phyloP scores from a whole-genome alignment of 352 stramenopile species.

The Globisporangium viniferum region DNA sequence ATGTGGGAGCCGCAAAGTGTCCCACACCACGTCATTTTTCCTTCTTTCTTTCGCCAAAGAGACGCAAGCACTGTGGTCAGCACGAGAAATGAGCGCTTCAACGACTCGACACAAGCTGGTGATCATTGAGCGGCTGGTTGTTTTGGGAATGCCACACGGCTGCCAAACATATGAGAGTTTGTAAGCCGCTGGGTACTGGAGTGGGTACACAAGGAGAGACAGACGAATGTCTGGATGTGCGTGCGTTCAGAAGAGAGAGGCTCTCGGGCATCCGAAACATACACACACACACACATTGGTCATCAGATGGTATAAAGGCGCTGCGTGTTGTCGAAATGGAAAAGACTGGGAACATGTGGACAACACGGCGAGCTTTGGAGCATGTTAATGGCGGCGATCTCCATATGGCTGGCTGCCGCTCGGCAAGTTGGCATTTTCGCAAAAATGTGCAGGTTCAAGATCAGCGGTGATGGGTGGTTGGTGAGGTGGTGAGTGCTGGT shows the following conservation, averaged over 20 bases:
- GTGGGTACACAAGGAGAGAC: not conserved
- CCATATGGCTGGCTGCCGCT: too few species aligned
- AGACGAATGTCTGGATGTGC: not conserved
- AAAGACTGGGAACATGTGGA: not conserved
- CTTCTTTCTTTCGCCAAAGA: not conserved
- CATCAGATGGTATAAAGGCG: not conserved
- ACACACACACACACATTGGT: too few species aligned
- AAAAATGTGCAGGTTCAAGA: not conserved
- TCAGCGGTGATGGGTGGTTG: not conserved
- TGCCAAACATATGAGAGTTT: not conserved
- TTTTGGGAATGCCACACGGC: too few species aligned
- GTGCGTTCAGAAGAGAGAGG: not conserved
- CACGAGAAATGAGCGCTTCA: not conserved
- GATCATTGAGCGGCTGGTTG: not conserved
- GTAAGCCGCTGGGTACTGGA: not conserved
- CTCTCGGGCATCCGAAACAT: not conserved
- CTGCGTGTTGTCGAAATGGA: not conserved
- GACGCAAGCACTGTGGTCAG: constrained; percentile 6
- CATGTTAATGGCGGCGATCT: too few species aligned
- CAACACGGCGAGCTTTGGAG: not conserved
- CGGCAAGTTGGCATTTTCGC: not conserved
- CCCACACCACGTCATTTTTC: not conserved
- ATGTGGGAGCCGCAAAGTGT: not conserved
- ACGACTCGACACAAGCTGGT: not conserved
- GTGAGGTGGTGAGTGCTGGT: not conserved